Evolutionary conservation across 2,329 filamentous ascomycete species (phyloP).

Genomic region (Aspergillus ruber): DNA sequence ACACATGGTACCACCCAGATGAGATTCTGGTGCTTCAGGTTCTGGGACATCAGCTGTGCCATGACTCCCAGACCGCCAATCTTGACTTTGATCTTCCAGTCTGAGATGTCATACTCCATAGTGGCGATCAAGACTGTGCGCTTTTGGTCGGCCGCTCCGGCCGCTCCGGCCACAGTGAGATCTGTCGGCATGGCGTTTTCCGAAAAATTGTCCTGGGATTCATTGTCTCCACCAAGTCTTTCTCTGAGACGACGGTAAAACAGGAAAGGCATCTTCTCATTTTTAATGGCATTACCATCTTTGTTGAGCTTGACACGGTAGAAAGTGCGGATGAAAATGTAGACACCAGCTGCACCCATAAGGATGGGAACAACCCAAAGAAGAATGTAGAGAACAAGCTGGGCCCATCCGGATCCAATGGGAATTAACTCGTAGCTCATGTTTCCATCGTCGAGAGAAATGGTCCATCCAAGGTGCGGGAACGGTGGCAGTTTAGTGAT

Average conservation of each 20-base stretch:
- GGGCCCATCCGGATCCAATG: constrained; percentile 47
- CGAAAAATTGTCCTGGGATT: constrained; percentile 27
- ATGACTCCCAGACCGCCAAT: constrained; percentile 65
- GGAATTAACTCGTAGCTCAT: constrained; percentile 49
- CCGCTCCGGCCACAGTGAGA: constrained; percentile 33
- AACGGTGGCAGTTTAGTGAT: constrained; percentile 50
- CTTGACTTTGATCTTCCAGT: constrained; percentile 66
- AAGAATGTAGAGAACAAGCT: constrained; percentile 50
- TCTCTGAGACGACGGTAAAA: constrained; percentile 32
- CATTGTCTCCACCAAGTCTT: constrained; percentile 16
- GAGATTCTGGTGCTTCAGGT: constrained; percentile 58
- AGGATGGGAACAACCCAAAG: constrained; percentile 50
- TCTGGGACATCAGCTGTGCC: constrained; percentile 63
- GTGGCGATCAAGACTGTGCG: constrained; percentile 59
- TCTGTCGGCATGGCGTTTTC: constrained; percentile 26
- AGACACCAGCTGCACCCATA: constrained; percentile 46
- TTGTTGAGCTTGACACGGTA: constrained; percentile 60
- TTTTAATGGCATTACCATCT: constrained; percentile 46
- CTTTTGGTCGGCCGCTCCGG: constrained; percentile 23
- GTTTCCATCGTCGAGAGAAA: constrained; percentile 51
- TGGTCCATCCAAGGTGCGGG: constrained; percentile 50
- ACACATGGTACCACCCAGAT: constrained; percentile 61
- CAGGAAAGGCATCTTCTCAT: constrained; percentile 36
- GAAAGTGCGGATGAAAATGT: constrained; percentile 55
- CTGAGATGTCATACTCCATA: constrained; percentile 67